Conservation (phyloP, 768 basidiomycete species). For the Lactarius deliciosus region DNA sequence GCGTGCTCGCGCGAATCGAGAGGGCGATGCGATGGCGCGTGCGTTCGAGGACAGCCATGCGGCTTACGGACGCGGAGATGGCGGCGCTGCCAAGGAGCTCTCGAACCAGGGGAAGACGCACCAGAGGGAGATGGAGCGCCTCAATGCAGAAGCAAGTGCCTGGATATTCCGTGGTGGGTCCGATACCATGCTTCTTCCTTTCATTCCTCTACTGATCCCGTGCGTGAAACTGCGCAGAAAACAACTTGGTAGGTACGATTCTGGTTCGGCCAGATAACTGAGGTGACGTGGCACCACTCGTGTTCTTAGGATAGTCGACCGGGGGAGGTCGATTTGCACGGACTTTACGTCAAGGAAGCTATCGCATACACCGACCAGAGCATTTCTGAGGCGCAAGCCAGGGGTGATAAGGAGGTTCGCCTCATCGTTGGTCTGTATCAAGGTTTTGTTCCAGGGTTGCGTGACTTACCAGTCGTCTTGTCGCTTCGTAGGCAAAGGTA, state of each 20-base stretch:
- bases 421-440: conserved; percentile 77
- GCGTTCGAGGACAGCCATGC: conserved; percentile 71
- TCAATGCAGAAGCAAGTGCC: conserved; percentile 79
- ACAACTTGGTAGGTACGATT: conserved; percentile 57
- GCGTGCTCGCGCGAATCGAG: conserved; percentile 71
- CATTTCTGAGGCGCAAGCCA: conserved; percentile 61
- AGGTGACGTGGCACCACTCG: neutral
- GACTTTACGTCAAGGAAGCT: conserved; percentile 92
- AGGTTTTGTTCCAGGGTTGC: neutral
- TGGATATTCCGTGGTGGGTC: conserved; percentile 81
- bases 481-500: conserved; percentile 64
- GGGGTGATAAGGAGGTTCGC: conserved; percentile 63
- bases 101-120: conserved; percentile 80
- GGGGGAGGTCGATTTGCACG: conserved; percentile 87
- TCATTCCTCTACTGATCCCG: neutral
- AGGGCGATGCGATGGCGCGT: conserved; percentile 76
- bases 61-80: conserved; percentile 72
- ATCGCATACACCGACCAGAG: conserved; percentile 70
- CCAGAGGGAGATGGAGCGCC: conserved; percentile 68
- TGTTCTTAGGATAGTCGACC: conserved; percentile 54
- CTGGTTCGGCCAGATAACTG: neutral
- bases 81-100: conserved; percentile 78
- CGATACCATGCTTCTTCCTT: neutral
- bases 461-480: neutral
- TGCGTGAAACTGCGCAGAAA: conserved; percentile 48